Percentiles rank a stretch among this genome's conserved stretches.
Conservation (phyloP, 306 rosid species). For the Cajanus cajan region DNA sequence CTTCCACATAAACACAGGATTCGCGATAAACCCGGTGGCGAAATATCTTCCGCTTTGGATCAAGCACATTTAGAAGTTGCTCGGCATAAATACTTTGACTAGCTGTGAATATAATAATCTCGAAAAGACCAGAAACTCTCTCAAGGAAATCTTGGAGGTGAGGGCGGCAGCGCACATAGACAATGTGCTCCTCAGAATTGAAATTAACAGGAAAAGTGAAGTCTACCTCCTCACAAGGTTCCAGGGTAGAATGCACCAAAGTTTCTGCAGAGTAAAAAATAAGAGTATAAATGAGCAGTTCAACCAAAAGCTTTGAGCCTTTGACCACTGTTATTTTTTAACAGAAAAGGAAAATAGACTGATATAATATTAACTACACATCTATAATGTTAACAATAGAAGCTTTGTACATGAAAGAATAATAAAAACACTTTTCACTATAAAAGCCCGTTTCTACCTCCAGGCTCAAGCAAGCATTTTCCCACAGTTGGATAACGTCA, state of each 20-base stretch:
- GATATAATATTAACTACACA: conserved; percentile 2
- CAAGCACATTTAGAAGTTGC: conserved; percentile 93
- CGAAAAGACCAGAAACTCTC: conserved; percentile 71
- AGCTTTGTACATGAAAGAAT: neutral
- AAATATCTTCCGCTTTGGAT: conserved; percentile 92
- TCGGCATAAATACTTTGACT: conserved; percentile 99
- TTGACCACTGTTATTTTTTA: neutral
- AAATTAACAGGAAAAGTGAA: conserved; percentile 93
- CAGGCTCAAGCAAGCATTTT: conserved; percentile 16
- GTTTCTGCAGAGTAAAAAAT: conserved; percentile 69
- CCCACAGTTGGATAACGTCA: neutral
- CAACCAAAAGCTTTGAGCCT: conserved; percentile 4
- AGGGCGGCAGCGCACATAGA: conserved; percentile 97
- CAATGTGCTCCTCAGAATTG: conserved; percentile 81
- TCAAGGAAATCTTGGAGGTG: conserved; percentile 86
- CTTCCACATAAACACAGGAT: conserved; percentile 95
- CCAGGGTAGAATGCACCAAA: conserved; percentile 91
- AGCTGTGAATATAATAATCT: conserved; percentile 95
- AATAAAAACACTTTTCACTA: neutral
- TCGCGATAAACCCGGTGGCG: conserved; percentile 96
- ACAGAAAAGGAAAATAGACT: neutral
- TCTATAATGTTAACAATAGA: neutral
- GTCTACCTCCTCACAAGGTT: conserved; percentile 89
- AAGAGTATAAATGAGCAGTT: conserved; percentile 22
- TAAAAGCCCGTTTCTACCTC: neutral